These are phyloP conservation scores for Russula sp. DNA, from an alignment of 768 basidiomycete genomes.

Conservation along the genomic window DNA sequence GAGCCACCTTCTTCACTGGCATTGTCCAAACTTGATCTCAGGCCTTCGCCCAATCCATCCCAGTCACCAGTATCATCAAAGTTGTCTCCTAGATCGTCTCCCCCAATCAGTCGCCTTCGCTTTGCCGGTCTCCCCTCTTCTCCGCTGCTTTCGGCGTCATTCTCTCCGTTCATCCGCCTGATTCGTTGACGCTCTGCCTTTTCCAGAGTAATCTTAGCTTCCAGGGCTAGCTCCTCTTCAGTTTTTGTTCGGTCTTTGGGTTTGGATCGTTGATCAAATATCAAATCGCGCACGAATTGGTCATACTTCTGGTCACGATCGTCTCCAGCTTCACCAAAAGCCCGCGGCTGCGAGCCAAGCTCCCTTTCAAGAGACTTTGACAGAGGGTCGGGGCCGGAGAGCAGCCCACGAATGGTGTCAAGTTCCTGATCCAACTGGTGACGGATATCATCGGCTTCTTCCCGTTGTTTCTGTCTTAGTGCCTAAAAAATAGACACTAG, in stretches of 20 bases:
- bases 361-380: slow-evolving; percentile 25
- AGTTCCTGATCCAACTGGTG: slow-evolving; percentile 87
- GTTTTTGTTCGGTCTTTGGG: slow-evolving; percentile 95
- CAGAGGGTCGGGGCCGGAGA: slow-evolving; percentile 49
- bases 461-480: slow-evolving; percentile 80
- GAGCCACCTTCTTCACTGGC: slow-evolving; percentile 17
- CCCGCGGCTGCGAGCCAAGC: neutral
- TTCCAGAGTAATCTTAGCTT: slow-evolving; percentile 81
- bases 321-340: slow-evolving; percentile 7
- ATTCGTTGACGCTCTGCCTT: slow-evolving; percentile 74
- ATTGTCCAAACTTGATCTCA: slow-evolving; percentile 24
- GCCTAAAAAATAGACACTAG: slow-evolving; percentile 40
- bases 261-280: slow-evolving; percentile 88
- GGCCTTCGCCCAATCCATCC: slow-evolving; percentile 30
- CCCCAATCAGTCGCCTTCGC: slow-evolving; percentile 51
- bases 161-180: slow-evolving; percentile 80
- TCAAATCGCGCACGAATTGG: slow-evolving; percentile 84
- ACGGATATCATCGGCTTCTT: slow-evolving; percentile 78
- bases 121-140: slow-evolving; percentile 46
- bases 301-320: slow-evolving; percentile 72
- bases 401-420: slow-evolving; percentile 65
- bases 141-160: slow-evolving; percentile 54
- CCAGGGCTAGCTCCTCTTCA: slow-evolving; percentile 86
- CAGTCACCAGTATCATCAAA: slow-evolving; percentile 35
- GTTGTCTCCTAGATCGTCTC: slow-evolving; percentile 91